A percentile compares a stretch with the other conserved stretches of the same genome.
phyloP scores from a whole-genome alignment of 1,284 basidiomycete species.

The Microbotryum saponariae region DNA sequence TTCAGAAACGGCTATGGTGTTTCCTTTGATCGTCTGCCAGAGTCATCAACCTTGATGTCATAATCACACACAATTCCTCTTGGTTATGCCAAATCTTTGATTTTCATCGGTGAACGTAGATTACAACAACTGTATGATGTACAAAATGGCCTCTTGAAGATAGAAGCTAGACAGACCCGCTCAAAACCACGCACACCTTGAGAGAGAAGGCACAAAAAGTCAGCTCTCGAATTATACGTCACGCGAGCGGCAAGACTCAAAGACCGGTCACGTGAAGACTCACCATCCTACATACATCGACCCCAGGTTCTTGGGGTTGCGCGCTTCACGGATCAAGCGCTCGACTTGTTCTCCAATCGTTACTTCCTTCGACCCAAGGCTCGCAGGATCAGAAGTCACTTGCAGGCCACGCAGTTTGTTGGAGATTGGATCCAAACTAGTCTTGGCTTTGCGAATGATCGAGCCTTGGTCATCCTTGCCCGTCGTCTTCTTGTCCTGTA shows the following conservation, averaged over 20 bases:
- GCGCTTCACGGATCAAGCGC: constrained; percentile 78
- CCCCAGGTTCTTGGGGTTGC: constrained; percentile 63
- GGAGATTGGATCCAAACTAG: constrained; percentile 68
- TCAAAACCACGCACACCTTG: constrained; percentile 6
- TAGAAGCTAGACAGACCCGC: neutral
- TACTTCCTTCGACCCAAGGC: constrained; percentile 56
- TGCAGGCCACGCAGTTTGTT: constrained; percentile 74
- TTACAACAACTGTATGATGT: too few relatives aligned
- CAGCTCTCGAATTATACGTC: neutral
- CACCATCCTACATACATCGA: constrained; percentile 41
- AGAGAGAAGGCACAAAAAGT: neutral
- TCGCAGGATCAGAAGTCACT: constrained; percentile 46
- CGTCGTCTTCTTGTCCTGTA: constrained; percentile 23
- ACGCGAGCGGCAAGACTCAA: neutral
- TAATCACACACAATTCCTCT: too few relatives aligned
- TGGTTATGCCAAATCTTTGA: too few relatives aligned
- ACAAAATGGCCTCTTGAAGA: too few relatives aligned
- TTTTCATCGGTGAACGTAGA: too few relatives aligned
- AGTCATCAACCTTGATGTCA: too few relatives aligned
- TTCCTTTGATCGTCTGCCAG: constrained; percentile 2
- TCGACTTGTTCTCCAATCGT: constrained; percentile 82
- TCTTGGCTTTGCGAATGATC: constrained; percentile 41
- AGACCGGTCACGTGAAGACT: neutral
- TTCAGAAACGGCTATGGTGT: constrained; percentile 18
- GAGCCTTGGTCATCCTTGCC: constrained; percentile 32